A percentile compares a stretch with the other conserved stretches of the same genome.
Conservation (phyloP, 2,329 filamentous ascomycete species). For the Cercospora sojina region DNA sequence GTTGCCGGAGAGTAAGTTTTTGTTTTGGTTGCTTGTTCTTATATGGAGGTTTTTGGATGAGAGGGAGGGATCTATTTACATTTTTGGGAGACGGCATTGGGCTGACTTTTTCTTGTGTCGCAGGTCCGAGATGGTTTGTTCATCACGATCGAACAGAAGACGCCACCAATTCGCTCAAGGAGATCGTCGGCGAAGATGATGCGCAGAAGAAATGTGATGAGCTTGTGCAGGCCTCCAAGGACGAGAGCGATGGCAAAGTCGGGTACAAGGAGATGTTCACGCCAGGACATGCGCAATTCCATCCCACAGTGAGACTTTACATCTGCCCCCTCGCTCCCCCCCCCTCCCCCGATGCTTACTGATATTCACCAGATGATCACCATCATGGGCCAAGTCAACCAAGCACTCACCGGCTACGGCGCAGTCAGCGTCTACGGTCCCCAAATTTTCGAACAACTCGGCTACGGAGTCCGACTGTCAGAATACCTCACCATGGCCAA, state of each 20-base stretch:
- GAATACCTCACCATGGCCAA: constrained; percentile 61
- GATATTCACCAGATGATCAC: constrained; percentile 47
- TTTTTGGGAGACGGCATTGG: too few species aligned
- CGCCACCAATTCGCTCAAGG: constrained; percentile 50
- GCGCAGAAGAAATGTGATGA: constrained; percentile 53
- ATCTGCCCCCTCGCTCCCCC: neutral
- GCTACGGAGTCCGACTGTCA: constrained; percentile 52
- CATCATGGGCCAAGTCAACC: constrained; percentile 63
- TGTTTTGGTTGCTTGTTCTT: neutral
- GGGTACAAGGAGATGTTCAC: constrained; percentile 60
- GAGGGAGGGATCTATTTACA: too few species aligned
- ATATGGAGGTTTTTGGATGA: too few species aligned
- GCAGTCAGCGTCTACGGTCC: constrained; percentile 63
- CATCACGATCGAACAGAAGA: constrained; percentile 53
- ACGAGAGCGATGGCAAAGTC: constrained; percentile 48
- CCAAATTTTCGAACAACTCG: constrained; percentile 63
- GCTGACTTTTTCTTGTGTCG: neutral
- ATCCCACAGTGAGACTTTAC: constrained; percentile 52
- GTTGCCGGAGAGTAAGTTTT: constrained; percentile 51
- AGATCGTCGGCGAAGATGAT: constrained; percentile 53
- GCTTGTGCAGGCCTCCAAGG: constrained; percentile 51
- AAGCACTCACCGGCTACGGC: constrained; percentile 53
- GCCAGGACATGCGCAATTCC: constrained; percentile 56
- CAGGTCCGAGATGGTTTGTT: constrained; percentile 56
- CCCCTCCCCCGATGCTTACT: neutral